phyloP scores from a whole-genome alignment of 140 eudicot species.

The Stevia rebaudiana region DNA sequence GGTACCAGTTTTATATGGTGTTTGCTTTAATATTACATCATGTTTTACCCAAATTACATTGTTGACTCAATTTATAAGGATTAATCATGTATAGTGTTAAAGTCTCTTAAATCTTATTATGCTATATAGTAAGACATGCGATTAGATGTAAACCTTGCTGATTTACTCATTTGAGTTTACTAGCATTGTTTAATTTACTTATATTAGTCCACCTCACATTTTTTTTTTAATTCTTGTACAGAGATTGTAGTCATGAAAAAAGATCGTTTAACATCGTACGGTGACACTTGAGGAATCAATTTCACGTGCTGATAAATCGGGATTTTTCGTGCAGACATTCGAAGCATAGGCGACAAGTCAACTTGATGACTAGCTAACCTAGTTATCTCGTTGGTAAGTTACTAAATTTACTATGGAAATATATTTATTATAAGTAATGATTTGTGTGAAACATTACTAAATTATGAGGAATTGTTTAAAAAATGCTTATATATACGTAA shows the following conservation, averaged over 20 bases:
- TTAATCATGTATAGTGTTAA: background rate
- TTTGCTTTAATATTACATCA: background rate
- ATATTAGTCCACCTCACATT: background rate
- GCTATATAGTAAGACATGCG: background rate
- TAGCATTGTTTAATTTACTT: background rate
- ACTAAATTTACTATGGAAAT: background rate
- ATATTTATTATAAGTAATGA: background rate
- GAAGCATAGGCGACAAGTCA: background rate
- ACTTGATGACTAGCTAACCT: background rate
- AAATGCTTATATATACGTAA: background rate
- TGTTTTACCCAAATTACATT: background rate
- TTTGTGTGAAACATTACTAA: background rate
- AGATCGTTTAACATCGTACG: background rate
- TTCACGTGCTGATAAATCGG: background rate
- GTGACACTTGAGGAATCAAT: background rate
- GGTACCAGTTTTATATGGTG: background rate
- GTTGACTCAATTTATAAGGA: background rate
- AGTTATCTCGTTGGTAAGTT: background rate
- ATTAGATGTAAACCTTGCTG: background rate
- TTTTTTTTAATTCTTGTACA: slow-evolving; percentile 6
- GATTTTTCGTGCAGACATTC: background rate
- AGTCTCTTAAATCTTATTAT: background rate
- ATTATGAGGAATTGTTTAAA: background rate
- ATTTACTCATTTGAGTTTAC: background rate
- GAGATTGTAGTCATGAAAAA: slow-evolving; percentile 3